Conservation (phyloP, 805 yeast genomes). For the Myxozyma mucilagina region DNA sequence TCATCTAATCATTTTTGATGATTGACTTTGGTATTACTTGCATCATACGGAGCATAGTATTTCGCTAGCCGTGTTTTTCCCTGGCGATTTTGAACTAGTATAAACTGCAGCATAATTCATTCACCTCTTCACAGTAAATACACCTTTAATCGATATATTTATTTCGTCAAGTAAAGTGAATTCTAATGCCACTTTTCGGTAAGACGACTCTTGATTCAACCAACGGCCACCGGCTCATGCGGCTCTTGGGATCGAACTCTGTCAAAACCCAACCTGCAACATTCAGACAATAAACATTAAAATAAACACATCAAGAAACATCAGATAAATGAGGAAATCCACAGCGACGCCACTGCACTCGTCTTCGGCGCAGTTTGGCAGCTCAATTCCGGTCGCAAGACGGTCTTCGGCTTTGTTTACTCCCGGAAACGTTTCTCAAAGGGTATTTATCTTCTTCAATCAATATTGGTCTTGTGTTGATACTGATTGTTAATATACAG, state of each 20-base stretch:
- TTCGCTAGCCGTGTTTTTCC: constrained; percentile 87
- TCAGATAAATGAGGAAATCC: constrained; percentile 1
- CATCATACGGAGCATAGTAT: constrained; percentile 60
- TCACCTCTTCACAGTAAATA: background rate
- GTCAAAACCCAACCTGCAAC: no score
- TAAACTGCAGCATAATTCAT: constrained; percentile 58
- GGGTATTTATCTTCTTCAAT: background rate
- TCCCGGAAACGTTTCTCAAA: constrained; percentile 4
- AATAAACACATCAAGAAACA: background rate
- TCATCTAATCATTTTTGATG: background rate
- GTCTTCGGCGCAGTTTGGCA: background rate
- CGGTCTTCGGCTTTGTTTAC: constrained; percentile 21
- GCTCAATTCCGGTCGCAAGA: constrained; percentile 28
- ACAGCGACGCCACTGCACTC: constrained; percentile 14
- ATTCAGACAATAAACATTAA: no score
- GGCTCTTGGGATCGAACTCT: no score
- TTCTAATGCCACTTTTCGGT: no score
- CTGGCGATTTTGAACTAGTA: constrained; percentile 84
- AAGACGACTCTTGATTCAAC: no score
- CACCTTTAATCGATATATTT: background rate
- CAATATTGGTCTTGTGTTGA: background rate
- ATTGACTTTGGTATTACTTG: constrained; percentile 34
- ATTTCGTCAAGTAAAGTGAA: no score
- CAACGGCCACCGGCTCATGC: no score
- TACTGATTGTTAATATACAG: background rate